Percentiles rank a stretch among this genome's conserved stretches.
Evolutionary conservation across 1,284 basidiomycete species (phyloP).

Genomic region (Coriolopsis trogii): DNA sequence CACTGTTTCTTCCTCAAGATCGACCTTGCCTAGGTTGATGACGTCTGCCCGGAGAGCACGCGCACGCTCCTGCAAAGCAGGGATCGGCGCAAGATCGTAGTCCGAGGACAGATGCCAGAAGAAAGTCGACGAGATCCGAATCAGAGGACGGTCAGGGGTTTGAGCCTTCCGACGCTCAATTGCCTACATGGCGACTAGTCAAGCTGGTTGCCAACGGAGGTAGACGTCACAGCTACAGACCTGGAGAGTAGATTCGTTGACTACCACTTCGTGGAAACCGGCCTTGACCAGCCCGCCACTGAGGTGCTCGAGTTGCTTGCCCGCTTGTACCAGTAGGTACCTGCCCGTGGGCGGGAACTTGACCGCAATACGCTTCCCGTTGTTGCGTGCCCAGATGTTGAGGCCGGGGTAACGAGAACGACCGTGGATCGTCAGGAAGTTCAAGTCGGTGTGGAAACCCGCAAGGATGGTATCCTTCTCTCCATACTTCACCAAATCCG

Average conservation of each 20-base stretch:
- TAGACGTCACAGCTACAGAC: constrained; percentile 40
- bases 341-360: constrained; percentile 75
- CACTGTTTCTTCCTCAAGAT: constrained; percentile 45
- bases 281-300: constrained; percentile 88
- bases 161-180: constrained; percentile 62
- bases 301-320: constrained; percentile 90
- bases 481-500: constrained; percentile 81
- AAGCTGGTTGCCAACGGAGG: no score
- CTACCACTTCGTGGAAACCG: constrained; percentile 92
- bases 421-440: constrained; percentile 89
- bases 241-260: constrained; percentile 76
- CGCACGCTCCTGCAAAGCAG: constrained; percentile 52
- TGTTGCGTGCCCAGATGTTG: constrained; percentile 91
- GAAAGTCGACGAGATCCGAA: constrained; percentile 92
- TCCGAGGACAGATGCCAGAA: constrained; percentile 94
- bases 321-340: constrained; percentile 84
- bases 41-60: constrained; percentile 41
- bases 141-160: constrained; percentile 76
- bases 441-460: constrained; percentile 88
- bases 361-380: constrained; percentile 85
- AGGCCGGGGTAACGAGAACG: constrained; percentile 84
- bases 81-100: constrained; percentile 69
- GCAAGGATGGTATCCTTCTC: constrained; percentile 81
- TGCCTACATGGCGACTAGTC: constrained; percentile 43
- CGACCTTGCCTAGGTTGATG: constrained; percentile 39